Conservation (phyloP, 805 yeast genomes). For the Nakazawaea wickerhamii region DNA sequence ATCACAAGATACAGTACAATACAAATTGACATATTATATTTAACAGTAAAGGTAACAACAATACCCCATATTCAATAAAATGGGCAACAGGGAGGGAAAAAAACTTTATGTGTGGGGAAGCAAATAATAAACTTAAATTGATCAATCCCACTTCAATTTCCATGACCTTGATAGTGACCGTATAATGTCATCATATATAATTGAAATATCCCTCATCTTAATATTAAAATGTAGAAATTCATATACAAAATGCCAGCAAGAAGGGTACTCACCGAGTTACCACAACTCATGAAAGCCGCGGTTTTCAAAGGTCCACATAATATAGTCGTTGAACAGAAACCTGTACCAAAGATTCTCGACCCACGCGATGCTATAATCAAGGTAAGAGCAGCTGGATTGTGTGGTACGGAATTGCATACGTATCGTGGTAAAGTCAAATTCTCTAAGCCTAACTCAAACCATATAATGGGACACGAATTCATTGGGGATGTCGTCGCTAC, state of each 20-base stretch:
- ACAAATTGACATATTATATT: no score
- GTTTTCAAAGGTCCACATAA: constrained; percentile 40
- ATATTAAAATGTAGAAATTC: no score
- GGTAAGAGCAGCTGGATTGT: constrained; percentile 42
- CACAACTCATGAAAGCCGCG: constrained; percentile 41
- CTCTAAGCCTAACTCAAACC: constrained; percentile 29
- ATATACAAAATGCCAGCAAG: constrained; percentile 9
- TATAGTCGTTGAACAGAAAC: constrained; percentile 33
- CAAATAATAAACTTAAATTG: no score
- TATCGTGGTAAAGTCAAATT: constrained; percentile 43
- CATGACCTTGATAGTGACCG: no score
- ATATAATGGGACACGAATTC: constrained; percentile 48
- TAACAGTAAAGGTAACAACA: no score
- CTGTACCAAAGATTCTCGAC: constrained; percentile 32
- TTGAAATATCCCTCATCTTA: not conserved
- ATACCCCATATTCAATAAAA: no score
- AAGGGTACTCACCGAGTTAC: constrained; percentile 9
- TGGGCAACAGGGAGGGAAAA: no score
- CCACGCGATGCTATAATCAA: constrained; percentile 42
- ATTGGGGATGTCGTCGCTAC: constrained; percentile 36
- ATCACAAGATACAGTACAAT: no score
- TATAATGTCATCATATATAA: no score
- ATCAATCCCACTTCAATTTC: no score
- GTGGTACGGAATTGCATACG: constrained; percentile 52
- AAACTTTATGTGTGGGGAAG: no score